Evolutionary conservation across 371 early-diverging fungal species (phyloP).

Genomic region (Apophysomyces elegans): DNA sequence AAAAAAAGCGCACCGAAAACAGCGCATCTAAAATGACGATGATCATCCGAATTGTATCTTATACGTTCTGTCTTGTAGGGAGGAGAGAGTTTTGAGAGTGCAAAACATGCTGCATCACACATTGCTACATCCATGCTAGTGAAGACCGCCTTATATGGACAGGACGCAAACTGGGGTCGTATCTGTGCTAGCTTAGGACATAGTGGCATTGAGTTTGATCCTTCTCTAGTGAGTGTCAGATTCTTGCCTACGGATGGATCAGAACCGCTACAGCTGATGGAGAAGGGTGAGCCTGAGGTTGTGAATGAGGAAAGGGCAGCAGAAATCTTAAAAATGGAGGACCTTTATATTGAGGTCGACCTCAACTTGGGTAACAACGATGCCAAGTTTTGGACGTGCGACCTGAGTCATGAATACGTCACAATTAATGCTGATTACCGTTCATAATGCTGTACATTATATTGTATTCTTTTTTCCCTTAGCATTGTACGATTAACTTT

Average conservation of each 20-base stretch:
- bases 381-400: slow-evolving; percentile 93
- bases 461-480: neutral
- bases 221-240: slow-evolving; percentile 76
- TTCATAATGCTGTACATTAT: slow-evolving; percentile 45
- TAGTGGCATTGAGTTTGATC: slow-evolving; percentile 63
- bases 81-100: slow-evolving; percentile 72
- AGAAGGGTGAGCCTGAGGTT: slow-evolving; percentile 83
- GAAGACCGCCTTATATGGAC: slow-evolving; percentile 94
- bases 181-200: slow-evolving; percentile 63
- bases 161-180: slow-evolving; percentile 98
- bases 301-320: slow-evolving; percentile 81
- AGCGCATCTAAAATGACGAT: neutral
- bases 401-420: slow-evolving; percentile 92
- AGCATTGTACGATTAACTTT: neutral
- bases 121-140: slow-evolving; percentile 92
- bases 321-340: slow-evolving; percentile 84
- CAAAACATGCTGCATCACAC: slow-evolving; percentile 83
- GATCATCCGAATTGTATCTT: too few relatives aligned
- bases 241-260: slow-evolving; percentile 73
- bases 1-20: neutral
- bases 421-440: slow-evolving; percentile 92
- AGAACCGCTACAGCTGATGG: slow-evolving; percentile 70
- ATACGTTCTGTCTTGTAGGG: slow-evolving; percentile 46
- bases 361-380: slow-evolving; percentile 76
- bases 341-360: slow-evolving; percentile 79